phyloP scores from a whole-genome alignment of 1,284 basidiomycete genomes.

The Cystobasidium slooffiae region DNA sequence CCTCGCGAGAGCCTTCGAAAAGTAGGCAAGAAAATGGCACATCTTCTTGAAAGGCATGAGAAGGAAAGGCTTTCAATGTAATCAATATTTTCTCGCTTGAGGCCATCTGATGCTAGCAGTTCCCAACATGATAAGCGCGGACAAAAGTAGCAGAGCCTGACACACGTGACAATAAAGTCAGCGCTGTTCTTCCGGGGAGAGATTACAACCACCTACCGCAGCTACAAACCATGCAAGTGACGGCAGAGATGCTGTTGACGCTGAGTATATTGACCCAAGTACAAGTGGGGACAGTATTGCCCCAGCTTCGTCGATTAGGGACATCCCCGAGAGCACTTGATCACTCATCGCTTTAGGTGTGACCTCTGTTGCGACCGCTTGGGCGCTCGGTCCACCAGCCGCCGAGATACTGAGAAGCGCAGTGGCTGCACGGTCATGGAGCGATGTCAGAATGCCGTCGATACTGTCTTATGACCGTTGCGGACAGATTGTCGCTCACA shows the following conservation, averaged over 20 bases:
- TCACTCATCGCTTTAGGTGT: constrained; percentile 37
- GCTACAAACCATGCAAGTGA: constrained; percentile 31
- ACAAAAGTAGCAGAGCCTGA: not conserved
- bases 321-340: constrained; percentile 28
- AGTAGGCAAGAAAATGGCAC: too few species aligned
- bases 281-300: constrained; percentile 32
- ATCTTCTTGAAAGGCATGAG: too few species aligned
- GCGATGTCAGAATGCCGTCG: not conserved
- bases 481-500: not conserved
- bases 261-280: constrained; percentile 28
- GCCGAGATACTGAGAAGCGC: constrained; percentile 35
- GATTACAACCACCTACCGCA: not conserved
- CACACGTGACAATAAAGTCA: not conserved
- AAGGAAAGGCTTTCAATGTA: too few species aligned
- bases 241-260: constrained; percentile 13
- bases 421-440: constrained; percentile 8
- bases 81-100: too few species aligned
- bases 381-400: constrained; percentile 37
- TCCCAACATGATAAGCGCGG: constrained; percentile 1
- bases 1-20: constrained; percentile 3
- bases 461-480: not conserved
- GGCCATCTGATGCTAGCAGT: not conserved
- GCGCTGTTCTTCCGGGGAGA: not conserved
- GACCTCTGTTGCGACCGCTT: constrained; percentile 32
- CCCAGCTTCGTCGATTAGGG: constrained; percentile 33